Percentiles rank a stretch among this genome's conserved stretches.
These are phyloP conservation scores for Eutrema yunnanense DNA, from an alignment of 345 rosid species.

Conservation along the genomic window DNA sequence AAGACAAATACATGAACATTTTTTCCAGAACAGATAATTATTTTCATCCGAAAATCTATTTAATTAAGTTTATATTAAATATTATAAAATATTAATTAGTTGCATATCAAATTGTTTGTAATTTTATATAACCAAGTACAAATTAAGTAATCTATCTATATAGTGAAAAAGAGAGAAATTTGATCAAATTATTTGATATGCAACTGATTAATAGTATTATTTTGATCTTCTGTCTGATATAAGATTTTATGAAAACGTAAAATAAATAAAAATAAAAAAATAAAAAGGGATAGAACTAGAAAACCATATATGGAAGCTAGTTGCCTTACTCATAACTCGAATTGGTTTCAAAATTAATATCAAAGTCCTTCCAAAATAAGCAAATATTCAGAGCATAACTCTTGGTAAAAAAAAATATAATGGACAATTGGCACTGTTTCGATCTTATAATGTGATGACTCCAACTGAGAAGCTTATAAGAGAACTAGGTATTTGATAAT, in stretches of 20 bases:
- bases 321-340: not conserved
- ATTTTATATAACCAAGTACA: no score
- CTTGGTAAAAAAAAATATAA: not conserved
- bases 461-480: conserved; percentile 6
- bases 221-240: not conserved
- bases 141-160: no score
- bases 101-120: no score
- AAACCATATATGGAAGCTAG: not conserved
- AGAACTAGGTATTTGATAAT: conserved; percentile 13
- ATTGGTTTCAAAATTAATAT: not conserved
- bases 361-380: not conserved
- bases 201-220: not conserved
- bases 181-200: not conserved
- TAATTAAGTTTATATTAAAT: no score
- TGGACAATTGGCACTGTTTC: conserved; percentile 2
- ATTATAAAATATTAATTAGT: no score
- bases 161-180: no score
- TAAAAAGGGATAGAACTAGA: not conserved
- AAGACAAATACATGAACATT: no score
- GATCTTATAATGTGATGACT: not conserved
- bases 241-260: not conserved
- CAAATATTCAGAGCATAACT: not conserved
- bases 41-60: no score
- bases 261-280: not conserved
- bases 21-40: no score